Percentiles rank a stretch among this genome's conserved stretches.
Conservation (phyloP, 441 rosid species). For the Gossypium davidsonii region DNA sequence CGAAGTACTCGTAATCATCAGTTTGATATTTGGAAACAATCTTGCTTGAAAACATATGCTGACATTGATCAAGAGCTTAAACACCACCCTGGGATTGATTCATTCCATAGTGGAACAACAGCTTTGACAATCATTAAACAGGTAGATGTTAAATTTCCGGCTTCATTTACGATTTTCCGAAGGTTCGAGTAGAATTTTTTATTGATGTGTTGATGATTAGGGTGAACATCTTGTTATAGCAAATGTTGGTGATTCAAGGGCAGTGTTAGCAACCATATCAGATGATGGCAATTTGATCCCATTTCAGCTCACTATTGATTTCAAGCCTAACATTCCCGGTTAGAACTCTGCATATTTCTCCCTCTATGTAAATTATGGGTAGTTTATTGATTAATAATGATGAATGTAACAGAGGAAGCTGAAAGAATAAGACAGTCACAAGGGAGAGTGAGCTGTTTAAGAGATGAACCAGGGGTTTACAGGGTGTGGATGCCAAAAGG, state of each 20-base stretch:
- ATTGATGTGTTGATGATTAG: slow-evolving; percentile 23
- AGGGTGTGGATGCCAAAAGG: slow-evolving; percentile 75
- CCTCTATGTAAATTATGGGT: no score
- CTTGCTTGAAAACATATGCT: slow-evolving; percentile 61
- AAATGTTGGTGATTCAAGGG: slow-evolving; percentile 86
- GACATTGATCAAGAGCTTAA: slow-evolving; percentile 64
- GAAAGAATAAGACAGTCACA: slow-evolving; percentile 58
- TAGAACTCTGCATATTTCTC: not conserved
- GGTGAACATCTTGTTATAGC: slow-evolving; percentile 59
- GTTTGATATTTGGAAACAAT: slow-evolving; percentile 67
- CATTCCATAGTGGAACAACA: slow-evolving; percentile 69
- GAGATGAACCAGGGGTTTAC: slow-evolving; percentile 80
- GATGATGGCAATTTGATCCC: slow-evolving; percentile 38
- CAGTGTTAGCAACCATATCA: slow-evolving; percentile 43
- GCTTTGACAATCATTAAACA: slow-evolving; percentile 70
- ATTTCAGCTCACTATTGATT: slow-evolving; percentile 74
- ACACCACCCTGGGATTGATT: slow-evolving; percentile 45
- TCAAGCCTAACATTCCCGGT: slow-evolving; percentile 80
- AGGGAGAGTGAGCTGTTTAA: slow-evolving; percentile 57
- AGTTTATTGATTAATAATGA: no score
- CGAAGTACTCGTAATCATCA: slow-evolving; percentile 19
- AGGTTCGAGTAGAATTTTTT: not conserved
- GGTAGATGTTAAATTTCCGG: slow-evolving; percentile 28
- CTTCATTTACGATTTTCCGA: not conserved
- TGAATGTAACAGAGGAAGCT: slow-evolving; percentile 60